Conservation (phyloP, 257 asterid species). For the Solanum verrucosum region DNA sequence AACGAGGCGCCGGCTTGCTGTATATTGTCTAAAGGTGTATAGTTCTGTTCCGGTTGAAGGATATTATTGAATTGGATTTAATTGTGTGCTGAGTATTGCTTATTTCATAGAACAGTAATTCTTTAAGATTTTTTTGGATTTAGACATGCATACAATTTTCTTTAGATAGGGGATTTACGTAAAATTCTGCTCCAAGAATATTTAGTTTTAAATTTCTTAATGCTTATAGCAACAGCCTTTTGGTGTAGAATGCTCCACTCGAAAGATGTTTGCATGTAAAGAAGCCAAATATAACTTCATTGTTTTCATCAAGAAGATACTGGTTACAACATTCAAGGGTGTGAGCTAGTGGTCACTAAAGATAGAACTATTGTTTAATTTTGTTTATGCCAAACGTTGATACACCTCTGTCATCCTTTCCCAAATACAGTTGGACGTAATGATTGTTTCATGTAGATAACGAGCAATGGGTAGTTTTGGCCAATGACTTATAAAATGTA, state of each 20-base stretch:
- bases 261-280: background rate
- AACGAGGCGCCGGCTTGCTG: constrained; percentile 96
- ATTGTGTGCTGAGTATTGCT: background rate
- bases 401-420: background rate
- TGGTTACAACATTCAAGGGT: background rate
- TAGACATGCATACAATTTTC: background rate
- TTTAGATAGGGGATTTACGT: background rate
- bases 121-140: background rate
- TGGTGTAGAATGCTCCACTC: background rate
- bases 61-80: background rate
- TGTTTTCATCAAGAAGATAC: background rate
- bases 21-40: constrained; percentile 84
- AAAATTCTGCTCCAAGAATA: background rate
- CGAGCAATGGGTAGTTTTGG: background rate
- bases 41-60: background rate
- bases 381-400: background rate
- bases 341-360: background rate
- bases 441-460: background rate
- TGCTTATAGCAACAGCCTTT: background rate
- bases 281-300: background rate
- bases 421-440: background rate
- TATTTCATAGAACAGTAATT: background rate
- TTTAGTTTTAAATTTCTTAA: background rate
- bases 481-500: background rate
- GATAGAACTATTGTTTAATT: background rate